Evolutionary conservation across 75 land plant genomes (phyloP).

Genomic region (Ceratopteris richardii): DNA sequence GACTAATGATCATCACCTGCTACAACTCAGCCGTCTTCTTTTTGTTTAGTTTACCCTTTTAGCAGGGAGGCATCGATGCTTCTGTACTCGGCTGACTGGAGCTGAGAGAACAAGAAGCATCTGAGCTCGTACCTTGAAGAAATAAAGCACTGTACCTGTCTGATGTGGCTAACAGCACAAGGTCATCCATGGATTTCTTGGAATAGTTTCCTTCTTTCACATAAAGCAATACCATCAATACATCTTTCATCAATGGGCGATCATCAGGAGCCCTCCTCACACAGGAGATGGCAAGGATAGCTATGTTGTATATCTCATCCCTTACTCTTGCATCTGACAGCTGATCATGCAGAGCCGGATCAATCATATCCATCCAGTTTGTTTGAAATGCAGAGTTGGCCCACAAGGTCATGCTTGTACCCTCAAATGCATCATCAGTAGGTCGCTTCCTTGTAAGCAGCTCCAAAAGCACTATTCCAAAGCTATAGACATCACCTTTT

Average conservation of each 20-base stretch:
- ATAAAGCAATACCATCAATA: slow-evolving; percentile 2
- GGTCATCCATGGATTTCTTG: too few relatives aligned
- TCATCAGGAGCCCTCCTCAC: slow-evolving; percentile 27
- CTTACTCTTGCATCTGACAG: slow-evolving; percentile 9
- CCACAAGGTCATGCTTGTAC: slow-evolving; percentile 2
- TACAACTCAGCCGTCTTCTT: too few relatives aligned
- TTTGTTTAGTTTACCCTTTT: too few relatives aligned
- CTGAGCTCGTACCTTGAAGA: too few relatives aligned
- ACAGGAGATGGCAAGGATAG: slow-evolving; percentile 41
- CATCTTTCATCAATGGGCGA: slow-evolving; percentile 53
- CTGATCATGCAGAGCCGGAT: slow-evolving; percentile 17
- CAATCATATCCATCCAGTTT: background rate
- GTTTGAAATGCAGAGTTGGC: background rate
- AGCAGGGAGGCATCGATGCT: too few relatives aligned
- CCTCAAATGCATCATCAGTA: slow-evolving; percentile 14
- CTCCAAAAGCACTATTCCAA: slow-evolving; percentile 43
- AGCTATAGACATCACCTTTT: slow-evolving; percentile 56
- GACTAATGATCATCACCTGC: too few relatives aligned
- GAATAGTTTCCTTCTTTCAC: too few relatives aligned
- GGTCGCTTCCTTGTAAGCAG: slow-evolving; percentile 43
- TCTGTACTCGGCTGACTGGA: too few relatives aligned
- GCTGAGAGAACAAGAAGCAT: too few relatives aligned
- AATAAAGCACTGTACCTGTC: too few relatives aligned
- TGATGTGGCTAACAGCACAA: too few relatives aligned
- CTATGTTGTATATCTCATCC: slow-evolving; percentile 24